phyloP scores from a whole-genome alignment of 2,329 filamentous ascomycete species.

The Cladophialophora carrionii region DNA sequence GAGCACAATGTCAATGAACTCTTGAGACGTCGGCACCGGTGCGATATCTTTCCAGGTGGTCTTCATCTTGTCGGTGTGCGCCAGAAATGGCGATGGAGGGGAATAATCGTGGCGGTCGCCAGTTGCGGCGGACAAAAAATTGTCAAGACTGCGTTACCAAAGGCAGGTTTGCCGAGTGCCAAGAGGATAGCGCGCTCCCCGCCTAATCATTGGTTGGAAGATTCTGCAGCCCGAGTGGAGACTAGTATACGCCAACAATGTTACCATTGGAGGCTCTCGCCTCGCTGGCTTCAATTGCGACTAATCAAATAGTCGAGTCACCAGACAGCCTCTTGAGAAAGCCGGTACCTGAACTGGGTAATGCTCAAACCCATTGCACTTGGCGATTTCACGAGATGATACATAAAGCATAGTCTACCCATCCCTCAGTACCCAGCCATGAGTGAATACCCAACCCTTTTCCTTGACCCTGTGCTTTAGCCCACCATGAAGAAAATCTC shows the following conservation, averaged over 20 bases:
- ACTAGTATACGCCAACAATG: not conserved
- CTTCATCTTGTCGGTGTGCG: constrained; percentile 52
- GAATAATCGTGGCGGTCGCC: constrained; percentile 25
- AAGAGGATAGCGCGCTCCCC: not conserved
- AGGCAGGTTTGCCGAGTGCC: not conserved
- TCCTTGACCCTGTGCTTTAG: not conserved
- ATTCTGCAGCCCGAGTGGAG: not conserved
- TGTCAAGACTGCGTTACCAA: not conserved
- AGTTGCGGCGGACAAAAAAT: constrained; percentile 29
- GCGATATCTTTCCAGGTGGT: constrained; percentile 71
- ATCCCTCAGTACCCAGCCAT: not conserved
- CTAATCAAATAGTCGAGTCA: not conserved
- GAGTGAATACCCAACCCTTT: not conserved
- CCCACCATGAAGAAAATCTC: constrained; percentile 53
- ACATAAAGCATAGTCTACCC: not conserved
- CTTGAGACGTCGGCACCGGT: constrained; percentile 86
- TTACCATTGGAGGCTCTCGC: not conserved
- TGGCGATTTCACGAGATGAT: not conserved
- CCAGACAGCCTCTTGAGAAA: not conserved
- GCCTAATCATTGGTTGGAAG: constrained; percentile 1
- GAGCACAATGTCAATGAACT: constrained; percentile 97
- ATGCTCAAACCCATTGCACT: not conserved
- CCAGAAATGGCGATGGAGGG: constrained; percentile 39
- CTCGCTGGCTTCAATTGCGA: not conserved
- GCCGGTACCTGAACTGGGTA: not conserved